These are phyloP conservation scores for Bjerkandera adusta DNA, from an alignment of 1,284 basidiomycete species.

Conservation along the genomic window DNA sequence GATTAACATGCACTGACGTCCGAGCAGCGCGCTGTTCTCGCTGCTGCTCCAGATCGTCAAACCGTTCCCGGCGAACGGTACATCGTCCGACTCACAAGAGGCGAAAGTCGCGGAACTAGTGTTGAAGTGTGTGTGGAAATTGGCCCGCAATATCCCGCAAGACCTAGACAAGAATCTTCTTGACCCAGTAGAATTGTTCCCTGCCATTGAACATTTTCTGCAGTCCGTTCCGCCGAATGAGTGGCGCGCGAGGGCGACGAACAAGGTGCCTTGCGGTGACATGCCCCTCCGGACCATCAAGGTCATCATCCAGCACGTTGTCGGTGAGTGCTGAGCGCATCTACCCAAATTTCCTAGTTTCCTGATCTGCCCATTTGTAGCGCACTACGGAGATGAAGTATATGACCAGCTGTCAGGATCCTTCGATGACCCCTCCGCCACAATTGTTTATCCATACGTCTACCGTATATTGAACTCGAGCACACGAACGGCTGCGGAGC, in stretches of 20 bases:
- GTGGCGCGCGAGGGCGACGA: constrained; percentile 89
- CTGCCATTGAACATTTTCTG: constrained; percentile 93
- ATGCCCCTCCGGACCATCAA: constrained; percentile 98
- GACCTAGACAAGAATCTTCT: constrained; percentile 82
- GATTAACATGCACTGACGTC: constrained; percentile 11
- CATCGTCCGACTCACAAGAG: constrained; percentile 69
- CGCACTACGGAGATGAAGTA: constrained; percentile 76
- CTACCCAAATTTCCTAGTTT: neutral
- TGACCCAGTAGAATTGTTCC: constrained; percentile 86
- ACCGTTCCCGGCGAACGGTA: constrained; percentile 76
- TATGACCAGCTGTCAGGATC: constrained; percentile 78
- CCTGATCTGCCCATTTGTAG: constrained; percentile 34
- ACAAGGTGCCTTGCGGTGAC: constrained; percentile 92
- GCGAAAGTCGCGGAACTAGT: constrained; percentile 95
- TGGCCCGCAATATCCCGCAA: constrained; percentile 91
- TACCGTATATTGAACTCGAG: constrained; percentile 81
- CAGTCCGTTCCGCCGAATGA: constrained; percentile 93
- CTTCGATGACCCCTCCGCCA: constrained; percentile 81
- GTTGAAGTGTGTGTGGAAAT: constrained; percentile 98
- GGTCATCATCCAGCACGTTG: constrained; percentile 94
- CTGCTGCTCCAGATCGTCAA: constrained; percentile 87
- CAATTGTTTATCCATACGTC: constrained; percentile 82
- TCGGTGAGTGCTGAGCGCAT: constrained; percentile 58
- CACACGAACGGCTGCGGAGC: constrained; percentile 41
- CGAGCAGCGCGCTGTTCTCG: constrained; percentile 67